Conservation (phyloP, 106 monocot species). For the Narthecium ossifragum region DNA sequence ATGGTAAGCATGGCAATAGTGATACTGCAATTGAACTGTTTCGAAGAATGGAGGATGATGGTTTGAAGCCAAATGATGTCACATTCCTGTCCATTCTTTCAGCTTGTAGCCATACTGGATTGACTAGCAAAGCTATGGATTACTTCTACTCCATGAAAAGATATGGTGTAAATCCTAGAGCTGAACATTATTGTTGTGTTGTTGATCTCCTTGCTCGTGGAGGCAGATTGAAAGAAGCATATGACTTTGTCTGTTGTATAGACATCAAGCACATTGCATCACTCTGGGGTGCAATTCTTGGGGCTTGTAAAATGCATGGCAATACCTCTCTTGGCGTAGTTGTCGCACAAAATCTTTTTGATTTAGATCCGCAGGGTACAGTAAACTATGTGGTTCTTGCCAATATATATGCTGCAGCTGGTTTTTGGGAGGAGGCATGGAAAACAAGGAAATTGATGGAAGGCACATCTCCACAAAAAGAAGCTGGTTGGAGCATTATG, state of each 20-base stretch:
- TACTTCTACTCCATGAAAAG: conserved; percentile 55
- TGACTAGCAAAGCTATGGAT: conserved; percentile 48
- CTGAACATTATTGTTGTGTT: conserved; percentile 73
- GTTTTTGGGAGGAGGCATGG: conserved; percentile 64
- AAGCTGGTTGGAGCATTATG: conserved; percentile 38
- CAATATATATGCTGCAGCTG: conserved; percentile 57
- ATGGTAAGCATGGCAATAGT: conserved; percentile 58
- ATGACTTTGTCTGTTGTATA: conserved; percentile 34
- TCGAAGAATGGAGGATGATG: conserved; percentile 47
- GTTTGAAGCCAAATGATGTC: conserved; percentile 78
- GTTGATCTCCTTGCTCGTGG: conserved; percentile 85
- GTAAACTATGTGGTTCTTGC: conserved; percentile 73
- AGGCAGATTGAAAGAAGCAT: conserved; percentile 72
- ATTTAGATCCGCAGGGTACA: conserved; percentile 36
- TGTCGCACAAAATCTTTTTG: conserved; percentile 40
- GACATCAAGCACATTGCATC: conserved; percentile 34
- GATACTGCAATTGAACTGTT: conserved; percentile 47
- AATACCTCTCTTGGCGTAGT: conserved; percentile 41
- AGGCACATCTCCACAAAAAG: conserved; percentile 30
- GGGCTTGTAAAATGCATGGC: conserved; percentile 58
- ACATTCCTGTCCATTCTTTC: conserved; percentile 79
- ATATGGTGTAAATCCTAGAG: conserved; percentile 62
- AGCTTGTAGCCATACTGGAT: conserved; percentile 74
- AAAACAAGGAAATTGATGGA: conserved; percentile 49
- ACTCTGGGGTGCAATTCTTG: conserved; percentile 77